Base-by-base conservation (phyloP, 495 filamentous ascomycete species). In the Cercophora newfieldiana region DNA sequence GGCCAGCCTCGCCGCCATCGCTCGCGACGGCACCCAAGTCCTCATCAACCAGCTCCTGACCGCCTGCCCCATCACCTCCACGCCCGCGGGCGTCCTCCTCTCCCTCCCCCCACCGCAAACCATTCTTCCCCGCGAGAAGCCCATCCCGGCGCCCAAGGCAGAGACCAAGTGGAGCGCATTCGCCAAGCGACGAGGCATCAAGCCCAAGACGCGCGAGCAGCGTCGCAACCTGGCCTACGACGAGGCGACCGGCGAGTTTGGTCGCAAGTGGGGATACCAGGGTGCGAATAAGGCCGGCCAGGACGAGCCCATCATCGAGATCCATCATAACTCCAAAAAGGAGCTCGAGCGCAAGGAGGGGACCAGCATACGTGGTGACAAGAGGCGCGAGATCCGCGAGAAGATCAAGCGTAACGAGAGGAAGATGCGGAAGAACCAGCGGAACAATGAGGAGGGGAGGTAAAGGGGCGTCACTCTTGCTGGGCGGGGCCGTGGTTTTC, bases 121-220 rank as follows among this genome's bases (percentile, higher is more conserved):
- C 1, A 72, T 82, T 0, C 80, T 97, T 0, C 95, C 95, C 5
- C 90, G 95, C 58, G 92, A 96, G 78, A 99, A 99, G 81, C 90
- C 92, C 3, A 78, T 97, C 0, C 95, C 95, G 0, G 81, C 83
- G 28, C 83, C 87, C 57, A 96, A 93, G 80, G 78, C 87, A 25
- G 88, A 88, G 61, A 97, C 95, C 55, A 96, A 92, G 75, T 99
- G 95, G 95, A 88, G 95, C 76, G 86, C 89, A 56, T 99, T 99
- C 80, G 95, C 95, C 21, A 89, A 87, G 80, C 96, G 94, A 85
- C 95, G 97, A 80, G 96, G 95, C 29, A 97, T 99, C 75, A 87
- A 90, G 79, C 83, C 88, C 67, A 93, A 92, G 83, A 88, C 87
- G 75, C 77, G 81, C 65, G 82, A 85, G 72, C 87, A 88, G 68